Conservation (phyloP, 2,329 filamentous ascomycete species). For the Achaetomium macrosporum region DNA sequence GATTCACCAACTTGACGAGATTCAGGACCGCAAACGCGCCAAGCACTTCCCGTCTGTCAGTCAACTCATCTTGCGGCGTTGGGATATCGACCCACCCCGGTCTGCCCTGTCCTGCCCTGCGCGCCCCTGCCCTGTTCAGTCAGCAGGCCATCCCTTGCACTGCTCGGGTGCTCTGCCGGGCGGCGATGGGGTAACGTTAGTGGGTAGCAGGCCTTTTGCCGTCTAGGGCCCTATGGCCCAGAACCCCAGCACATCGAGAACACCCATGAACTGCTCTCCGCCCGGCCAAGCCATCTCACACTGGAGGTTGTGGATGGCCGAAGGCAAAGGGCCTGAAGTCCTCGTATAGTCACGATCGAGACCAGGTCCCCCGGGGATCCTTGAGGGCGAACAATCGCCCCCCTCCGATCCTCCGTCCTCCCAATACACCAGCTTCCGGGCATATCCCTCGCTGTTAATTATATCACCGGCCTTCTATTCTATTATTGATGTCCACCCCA, state of each 20-base stretch:
- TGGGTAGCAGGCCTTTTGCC: background rate
- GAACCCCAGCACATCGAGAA: background rate
- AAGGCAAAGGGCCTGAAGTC: slow-evolving; percentile 4
- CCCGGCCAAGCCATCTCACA: background rate
- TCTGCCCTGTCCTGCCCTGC: slow-evolving; percentile 4
- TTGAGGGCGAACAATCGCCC: slow-evolving; percentile 3
- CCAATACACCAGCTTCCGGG: slow-evolving; percentile 3
- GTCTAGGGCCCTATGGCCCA: slow-evolving; percentile 2
- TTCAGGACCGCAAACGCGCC: slow-evolving; percentile 22
- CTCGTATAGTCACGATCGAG: slow-evolving; percentile 11
- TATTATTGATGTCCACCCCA: slow-evolving; percentile 19
- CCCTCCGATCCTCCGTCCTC: background rate
- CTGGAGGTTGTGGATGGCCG: background rate
- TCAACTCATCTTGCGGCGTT: slow-evolving; percentile 15
- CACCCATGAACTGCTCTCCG: slow-evolving; percentile 1
- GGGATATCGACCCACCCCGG: slow-evolving; percentile 15
- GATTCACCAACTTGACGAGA: slow-evolving; percentile 13
- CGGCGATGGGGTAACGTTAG: background rate
- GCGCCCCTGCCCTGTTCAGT: background rate
- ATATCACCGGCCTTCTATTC: slow-evolving; percentile 16
- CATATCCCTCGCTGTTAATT: slow-evolving; percentile 24
- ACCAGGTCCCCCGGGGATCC: slow-evolving; percentile 2
- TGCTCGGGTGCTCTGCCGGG: slow-evolving; percentile 8
- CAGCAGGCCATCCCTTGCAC: slow-evolving; percentile 6
- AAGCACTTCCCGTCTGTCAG: slow-evolving; percentile 17